Base-by-base conservation (phyloP, 2,329 filamentous ascomycete species). In the Fusarium neocosmosporiellum region DNA sequence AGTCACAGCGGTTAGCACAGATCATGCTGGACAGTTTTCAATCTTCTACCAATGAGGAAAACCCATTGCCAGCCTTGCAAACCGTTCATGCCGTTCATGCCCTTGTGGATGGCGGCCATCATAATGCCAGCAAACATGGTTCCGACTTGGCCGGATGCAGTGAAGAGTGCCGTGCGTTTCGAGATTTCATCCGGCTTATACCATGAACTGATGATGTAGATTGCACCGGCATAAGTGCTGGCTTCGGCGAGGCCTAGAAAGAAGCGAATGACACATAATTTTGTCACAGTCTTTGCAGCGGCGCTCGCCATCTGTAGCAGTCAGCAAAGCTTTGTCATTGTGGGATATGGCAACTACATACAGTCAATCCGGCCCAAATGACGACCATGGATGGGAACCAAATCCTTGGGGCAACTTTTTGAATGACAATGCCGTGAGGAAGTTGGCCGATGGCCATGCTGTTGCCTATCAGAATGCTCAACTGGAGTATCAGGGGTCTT, bases 371-470 rank as follows among this genome's bases (percentile, higher is more conserved):
- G 2, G 86, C 89, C 90, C 90, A 92, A 62, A 87, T 72, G 29
- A 89, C 65, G 84, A 90, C 89, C 84, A 89, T 90, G 27, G 82
- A 75, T 0, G 89, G 89, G 74, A 89, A 89, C 81, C 88, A 91
- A 70, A 87, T 83, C 14, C 89, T 84, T 1, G 89, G 90, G 55
- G 85, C 85, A 64, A 92, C 76, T 71, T 90, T 89, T 76, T 91
- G 87, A 13, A 92, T 83, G 9, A 88, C 88, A 13, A 90, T 77
- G 70, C 89, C 89, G 55, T 85, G 86, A 0, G 88, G 88, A 24
- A 90, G 81, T 75, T 91, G 88, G 4, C 89, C 88, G 16, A 90
- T 76, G 9, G 83, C 76, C 69, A 83, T 82, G 22, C 79, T 79
- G 16, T 43, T 22, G 14, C 0, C 1, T 2, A 16, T 1, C 16